These are phyloP conservation scores for Lentinula sp. DNA, from an alignment of 768 basidiomycete genomes.

Conservation along the genomic window DNA sequence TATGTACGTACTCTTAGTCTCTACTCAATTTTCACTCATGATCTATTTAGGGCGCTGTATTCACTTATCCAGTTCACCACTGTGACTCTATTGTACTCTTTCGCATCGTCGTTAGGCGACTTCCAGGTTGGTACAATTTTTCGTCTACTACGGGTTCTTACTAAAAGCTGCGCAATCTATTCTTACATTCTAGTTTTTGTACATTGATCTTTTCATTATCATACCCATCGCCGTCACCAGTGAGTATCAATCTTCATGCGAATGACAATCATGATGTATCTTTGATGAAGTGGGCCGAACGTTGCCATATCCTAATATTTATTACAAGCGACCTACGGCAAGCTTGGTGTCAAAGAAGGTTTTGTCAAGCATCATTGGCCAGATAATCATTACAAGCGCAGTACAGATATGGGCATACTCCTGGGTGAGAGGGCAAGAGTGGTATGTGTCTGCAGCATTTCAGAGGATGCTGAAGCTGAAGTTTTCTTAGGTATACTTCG, in stretches of 20 bases:
- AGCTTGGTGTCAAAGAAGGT: conserved; percentile 96
- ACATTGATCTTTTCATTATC: conserved; percentile 97
- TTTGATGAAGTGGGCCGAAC: conserved; percentile 81
- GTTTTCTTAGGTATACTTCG: conserved; percentile 63
- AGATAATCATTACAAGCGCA: conserved; percentile 78
- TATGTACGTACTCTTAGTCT: conserved; percentile 58
- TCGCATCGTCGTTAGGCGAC: conserved; percentile 93
- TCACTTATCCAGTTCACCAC: conserved; percentile 99
- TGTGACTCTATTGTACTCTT: conserved; percentile 91
- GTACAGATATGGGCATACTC: conserved; percentile 85
- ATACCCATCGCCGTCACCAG: conserved; percentile 95
- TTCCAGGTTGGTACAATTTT: conserved; percentile 63
- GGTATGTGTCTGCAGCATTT: conserved; percentile 40
- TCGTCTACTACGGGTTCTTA: not conserved
- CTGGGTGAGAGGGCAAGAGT: conserved; percentile 80
- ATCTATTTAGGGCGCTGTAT: conserved; percentile 77
- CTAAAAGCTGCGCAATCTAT: conserved; percentile 9
- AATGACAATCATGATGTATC: conserved; percentile 5
- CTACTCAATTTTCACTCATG: conserved; percentile 9
- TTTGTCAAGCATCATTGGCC: conserved; percentile 86
- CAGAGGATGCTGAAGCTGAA: not conserved
- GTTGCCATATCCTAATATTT: conserved; percentile 79
- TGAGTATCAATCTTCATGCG: conserved; percentile 34
- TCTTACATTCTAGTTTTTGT: conserved; percentile 63
- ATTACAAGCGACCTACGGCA: conserved; percentile 89